Conservation (phyloP, 2,329 filamentous ascomycete genomes). For the Trichoderma harzianum region DNA sequence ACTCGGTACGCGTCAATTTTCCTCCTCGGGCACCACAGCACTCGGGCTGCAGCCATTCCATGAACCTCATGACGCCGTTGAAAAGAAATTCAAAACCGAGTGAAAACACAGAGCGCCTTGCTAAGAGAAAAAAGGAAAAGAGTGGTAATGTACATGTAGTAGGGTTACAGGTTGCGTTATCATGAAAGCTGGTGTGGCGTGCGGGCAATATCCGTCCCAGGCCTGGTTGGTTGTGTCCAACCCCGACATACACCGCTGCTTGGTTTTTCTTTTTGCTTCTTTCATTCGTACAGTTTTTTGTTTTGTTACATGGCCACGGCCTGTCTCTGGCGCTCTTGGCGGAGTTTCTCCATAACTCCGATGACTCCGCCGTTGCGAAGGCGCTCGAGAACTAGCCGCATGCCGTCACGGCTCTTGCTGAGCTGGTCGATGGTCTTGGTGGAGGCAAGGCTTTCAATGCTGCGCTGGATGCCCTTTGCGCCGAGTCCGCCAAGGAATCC, state of each 20-base stretch:
- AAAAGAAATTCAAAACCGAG: slow-evolving; percentile 17
- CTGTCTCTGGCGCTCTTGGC: slow-evolving; percentile 41
- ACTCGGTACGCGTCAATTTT: slow-evolving; percentile 23
- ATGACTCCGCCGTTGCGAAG: slow-evolving; percentile 57
- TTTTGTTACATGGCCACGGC: slow-evolving; percentile 15
- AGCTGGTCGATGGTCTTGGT: slow-evolving; percentile 75
- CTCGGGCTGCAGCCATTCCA: slow-evolving; percentile 16
- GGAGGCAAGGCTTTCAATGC: slow-evolving; percentile 74
- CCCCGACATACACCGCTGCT: background rate
- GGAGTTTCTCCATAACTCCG: slow-evolving; percentile 55
- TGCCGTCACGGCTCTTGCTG: slow-evolving; percentile 77
- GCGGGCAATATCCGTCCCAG: slow-evolving; percentile 2
- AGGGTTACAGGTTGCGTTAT: slow-evolving; percentile 25
- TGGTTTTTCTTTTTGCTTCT: background rate
- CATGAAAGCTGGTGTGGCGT: slow-evolving; percentile 12
- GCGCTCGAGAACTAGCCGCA: slow-evolving; percentile 76
- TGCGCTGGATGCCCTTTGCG: slow-evolving; percentile 69
- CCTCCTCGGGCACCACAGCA: slow-evolving; percentile 20
- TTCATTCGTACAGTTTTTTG: background rate
- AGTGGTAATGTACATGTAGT: slow-evolving; percentile 32
- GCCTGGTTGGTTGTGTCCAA: background rate
- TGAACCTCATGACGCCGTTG: background rate
- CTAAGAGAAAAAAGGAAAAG: slow-evolving; percentile 30
- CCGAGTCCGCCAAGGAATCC: slow-evolving; percentile 58
- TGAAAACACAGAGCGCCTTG: slow-evolving; percentile 35